Conservation (phyloP, 179 eudicot genomes). For the Patellifolia procumbens region DNA sequence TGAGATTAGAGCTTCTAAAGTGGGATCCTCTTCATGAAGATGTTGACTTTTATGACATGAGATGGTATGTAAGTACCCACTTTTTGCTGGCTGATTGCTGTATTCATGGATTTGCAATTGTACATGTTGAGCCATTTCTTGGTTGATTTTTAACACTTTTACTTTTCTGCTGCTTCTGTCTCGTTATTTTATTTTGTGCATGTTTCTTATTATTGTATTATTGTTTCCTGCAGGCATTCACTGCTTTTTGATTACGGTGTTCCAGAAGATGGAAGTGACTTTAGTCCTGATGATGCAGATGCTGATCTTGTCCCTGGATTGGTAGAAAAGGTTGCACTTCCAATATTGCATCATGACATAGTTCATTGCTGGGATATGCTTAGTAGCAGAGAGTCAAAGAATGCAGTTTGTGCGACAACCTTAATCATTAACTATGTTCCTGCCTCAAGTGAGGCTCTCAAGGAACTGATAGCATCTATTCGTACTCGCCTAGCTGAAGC, state of each 20-base stretch:
- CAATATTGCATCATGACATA: constrained; percentile 75
- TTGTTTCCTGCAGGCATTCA: constrained; percentile 59
- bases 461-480: constrained; percentile 61
- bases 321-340: constrained; percentile 93
- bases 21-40: constrained; percentile 96
- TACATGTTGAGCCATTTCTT: constrained; percentile 13
- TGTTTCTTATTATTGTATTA: constrained; percentile 16
- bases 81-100: constrained; percentile 25
- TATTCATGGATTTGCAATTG: constrained; percentile 16
- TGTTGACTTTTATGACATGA: constrained; percentile 76
- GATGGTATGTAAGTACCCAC: constrained; percentile 66
- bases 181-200: constrained; percentile 8
- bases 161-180: neutral
- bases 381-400: constrained; percentile 76
- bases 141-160: neutral
- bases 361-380: constrained; percentile 87
- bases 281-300: constrained; percentile 74
- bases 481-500: constrained; percentile 75
- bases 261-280: constrained; percentile 62
- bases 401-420: constrained; percentile 72
- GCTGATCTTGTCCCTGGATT: constrained; percentile 81
- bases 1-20: constrained; percentile 90
- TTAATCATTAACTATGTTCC: constrained; percentile 70
- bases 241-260: constrained; percentile 77
- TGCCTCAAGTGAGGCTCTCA: constrained; percentile 68